These are phyloP conservation scores for Papiliotrema nemorosa DNA, from an alignment of 1,284 basidiomycete genomes.

Conservation along the genomic window DNA sequence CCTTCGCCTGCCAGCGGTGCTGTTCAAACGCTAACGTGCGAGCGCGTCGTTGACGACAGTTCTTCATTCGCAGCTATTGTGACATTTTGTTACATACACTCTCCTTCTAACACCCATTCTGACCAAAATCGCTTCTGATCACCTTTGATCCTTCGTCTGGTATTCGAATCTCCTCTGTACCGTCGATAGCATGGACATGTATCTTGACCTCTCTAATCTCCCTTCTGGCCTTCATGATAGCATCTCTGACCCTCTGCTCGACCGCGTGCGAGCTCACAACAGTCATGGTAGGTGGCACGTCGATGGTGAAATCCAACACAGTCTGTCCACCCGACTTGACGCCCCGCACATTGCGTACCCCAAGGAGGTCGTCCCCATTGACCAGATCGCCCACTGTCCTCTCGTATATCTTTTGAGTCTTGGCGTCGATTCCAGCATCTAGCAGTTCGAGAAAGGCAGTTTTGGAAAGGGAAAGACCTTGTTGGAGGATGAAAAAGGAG, in stretches of 20 bases:
- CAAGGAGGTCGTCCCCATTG: conserved; percentile 52
- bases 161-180: conserved; percentile 19
- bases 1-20: too few species aligned
- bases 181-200: conserved; percentile 55
- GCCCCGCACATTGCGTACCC: conserved; percentile 65
- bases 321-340: conserved; percentile 63
- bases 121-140: conserved; percentile 33
- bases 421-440: conserved; percentile 71
- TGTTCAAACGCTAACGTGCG: not conserved
- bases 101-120: conserved; percentile 27
- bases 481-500: conserved; percentile 79
- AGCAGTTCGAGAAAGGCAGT: conserved; percentile 78
- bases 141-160: conserved; percentile 15
- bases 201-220: conserved; percentile 78
- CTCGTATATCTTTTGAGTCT: conserved; percentile 57
- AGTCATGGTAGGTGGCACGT: conserved; percentile 61
- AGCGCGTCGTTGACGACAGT: not conserved
- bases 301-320: conserved; percentile 54
- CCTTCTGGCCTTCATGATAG: conserved; percentile 61
- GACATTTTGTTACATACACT: not conserved
- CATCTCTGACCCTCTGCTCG: conserved; percentile 61
- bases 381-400: conserved; percentile 59
- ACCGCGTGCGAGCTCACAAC: conserved; percentile 60
- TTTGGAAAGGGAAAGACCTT: conserved; percentile 69
- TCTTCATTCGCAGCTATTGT: not conserved